phyloP scores from a whole-genome alignment of 2,329 filamentous ascomycete species.

The Colletotrichum musae region DNA sequence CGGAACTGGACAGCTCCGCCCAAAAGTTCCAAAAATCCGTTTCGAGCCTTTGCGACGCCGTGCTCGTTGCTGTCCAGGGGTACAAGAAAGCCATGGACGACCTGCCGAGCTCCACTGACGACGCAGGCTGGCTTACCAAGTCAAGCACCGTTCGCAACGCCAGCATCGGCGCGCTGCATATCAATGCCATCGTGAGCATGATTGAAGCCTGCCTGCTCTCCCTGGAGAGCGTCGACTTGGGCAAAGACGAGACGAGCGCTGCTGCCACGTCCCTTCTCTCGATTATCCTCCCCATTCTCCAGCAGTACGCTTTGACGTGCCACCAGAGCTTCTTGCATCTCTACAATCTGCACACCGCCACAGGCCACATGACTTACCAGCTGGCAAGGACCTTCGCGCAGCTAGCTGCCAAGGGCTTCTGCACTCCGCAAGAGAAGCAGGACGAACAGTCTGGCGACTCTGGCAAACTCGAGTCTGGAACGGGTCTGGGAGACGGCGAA shows the following conservation, averaged over 20 bases:
- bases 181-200: constrained; percentile 31
- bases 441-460: constrained; percentile 78
- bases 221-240: constrained; percentile 55
- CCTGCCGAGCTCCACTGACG: constrained; percentile 68
- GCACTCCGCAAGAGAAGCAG: constrained; percentile 86
- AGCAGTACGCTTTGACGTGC: constrained; percentile 78
- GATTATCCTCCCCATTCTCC: constrained; percentile 78
- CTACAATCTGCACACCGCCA: constrained; percentile 76
- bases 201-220: constrained; percentile 40
- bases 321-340: constrained; percentile 71
- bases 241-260: constrained; percentile 56
- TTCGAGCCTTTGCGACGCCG: constrained; percentile 78
- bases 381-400: constrained; percentile 84
- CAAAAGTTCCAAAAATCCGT: constrained; percentile 70
- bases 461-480: constrained; percentile 90
- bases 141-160: constrained; percentile 28
- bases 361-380: constrained; percentile 81
- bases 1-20: constrained; percentile 39
- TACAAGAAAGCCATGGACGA: constrained; percentile 70
- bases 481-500: constrained; percentile 93
- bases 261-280: constrained; percentile 71
- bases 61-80: constrained; percentile 85
- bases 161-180: constrained; percentile 35
- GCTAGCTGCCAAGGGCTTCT: constrained; percentile 89
- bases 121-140: constrained; percentile 68